Conservation (phyloP, 345 rosid genomes). For the Gossypium ekmanianum region DNA sequence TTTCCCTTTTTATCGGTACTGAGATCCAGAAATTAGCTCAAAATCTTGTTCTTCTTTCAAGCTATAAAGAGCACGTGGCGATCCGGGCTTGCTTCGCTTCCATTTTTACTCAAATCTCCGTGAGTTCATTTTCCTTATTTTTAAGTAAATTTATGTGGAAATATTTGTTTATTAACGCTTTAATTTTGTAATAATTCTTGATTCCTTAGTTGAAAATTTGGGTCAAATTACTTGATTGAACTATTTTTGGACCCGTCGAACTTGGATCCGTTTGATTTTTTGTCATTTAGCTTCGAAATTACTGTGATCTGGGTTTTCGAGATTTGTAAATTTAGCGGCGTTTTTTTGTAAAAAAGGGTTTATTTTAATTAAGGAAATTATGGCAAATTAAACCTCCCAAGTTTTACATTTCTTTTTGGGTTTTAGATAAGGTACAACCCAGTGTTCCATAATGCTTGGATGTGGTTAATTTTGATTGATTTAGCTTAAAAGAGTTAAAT, state of each 20-base stretch:
- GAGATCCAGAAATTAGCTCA: constrained; percentile 9
- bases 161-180: constrained; percentile 13
- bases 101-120: constrained; percentile 49
- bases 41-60: constrained; percentile 43
- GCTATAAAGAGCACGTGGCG: constrained; percentile 48
- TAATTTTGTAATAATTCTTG: constrained; percentile 9
- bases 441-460: constrained; percentile 18
- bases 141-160: constrained; percentile 16
- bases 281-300: constrained; percentile 16
- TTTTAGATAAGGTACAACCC: constrained; percentile 12
- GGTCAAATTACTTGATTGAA: constrained; percentile 15
- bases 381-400: constrained; percentile 12
- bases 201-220: constrained; percentile 14
- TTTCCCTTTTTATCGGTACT: constrained; percentile 17
- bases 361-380: constrained; percentile 13
- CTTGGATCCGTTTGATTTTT: constrained; percentile 39
- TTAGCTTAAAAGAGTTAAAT: constrained; percentile 12
- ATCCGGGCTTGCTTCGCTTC: constrained; percentile 55
- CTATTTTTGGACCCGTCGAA: constrained; percentile 12
- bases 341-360: constrained; percentile 1
- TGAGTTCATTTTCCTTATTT: constrained; percentile 32
- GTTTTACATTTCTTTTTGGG: not conserved
- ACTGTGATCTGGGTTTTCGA: constrained; percentile 21
- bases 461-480: constrained; percentile 4
- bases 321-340: constrained; percentile 21